Evolutionary conservation across 176 grass and related monocot genomes (phyloP).

Genomic region (Otatea glauca): DNA sequence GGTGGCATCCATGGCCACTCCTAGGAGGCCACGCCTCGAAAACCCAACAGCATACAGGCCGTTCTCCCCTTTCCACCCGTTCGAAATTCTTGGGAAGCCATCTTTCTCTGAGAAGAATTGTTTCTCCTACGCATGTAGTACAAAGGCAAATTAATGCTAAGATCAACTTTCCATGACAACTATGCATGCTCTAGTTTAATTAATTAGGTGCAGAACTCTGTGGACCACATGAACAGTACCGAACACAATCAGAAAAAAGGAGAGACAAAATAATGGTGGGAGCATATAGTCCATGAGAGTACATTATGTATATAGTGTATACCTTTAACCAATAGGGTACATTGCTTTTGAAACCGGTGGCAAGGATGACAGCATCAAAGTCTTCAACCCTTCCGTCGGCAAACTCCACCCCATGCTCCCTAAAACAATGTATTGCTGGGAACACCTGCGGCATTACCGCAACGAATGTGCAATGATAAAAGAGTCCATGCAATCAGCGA

Average conservation of each 20-base stretch:
- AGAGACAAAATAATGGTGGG: background rate
- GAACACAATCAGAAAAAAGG: background rate
- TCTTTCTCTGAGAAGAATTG: slow-evolving; percentile 81
- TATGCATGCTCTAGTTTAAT: background rate
- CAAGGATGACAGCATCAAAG: slow-evolving; percentile 74
- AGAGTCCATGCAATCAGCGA: background rate
- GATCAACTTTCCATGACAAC: background rate
- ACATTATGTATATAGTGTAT: background rate
- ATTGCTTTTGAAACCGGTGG: slow-evolving; percentile 87
- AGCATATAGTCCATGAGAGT: background rate
- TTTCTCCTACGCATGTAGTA: slow-evolving; percentile 53
- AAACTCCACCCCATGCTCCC: slow-evolving; percentile 64
- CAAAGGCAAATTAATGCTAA: background rate
- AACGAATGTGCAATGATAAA: background rate
- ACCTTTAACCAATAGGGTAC: slow-evolving; percentile 93
- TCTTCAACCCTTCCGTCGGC: slow-evolving; percentile 58
- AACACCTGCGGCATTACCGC: slow-evolving; percentile 49
- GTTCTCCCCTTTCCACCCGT: slow-evolving; percentile 79
- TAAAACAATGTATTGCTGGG: slow-evolving; percentile 55
- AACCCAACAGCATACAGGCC: slow-evolving; percentile 87
- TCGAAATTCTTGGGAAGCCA: slow-evolving; percentile 72
- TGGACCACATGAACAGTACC: background rate
- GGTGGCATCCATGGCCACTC: slow-evolving; percentile 68
- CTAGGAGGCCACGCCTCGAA: slow-evolving; percentile 67
- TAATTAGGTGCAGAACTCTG: background rate